phyloP scores from a whole-genome alignment of 1,284 basidiomycete genomes.

The Clitocybe nebularis region DNA sequence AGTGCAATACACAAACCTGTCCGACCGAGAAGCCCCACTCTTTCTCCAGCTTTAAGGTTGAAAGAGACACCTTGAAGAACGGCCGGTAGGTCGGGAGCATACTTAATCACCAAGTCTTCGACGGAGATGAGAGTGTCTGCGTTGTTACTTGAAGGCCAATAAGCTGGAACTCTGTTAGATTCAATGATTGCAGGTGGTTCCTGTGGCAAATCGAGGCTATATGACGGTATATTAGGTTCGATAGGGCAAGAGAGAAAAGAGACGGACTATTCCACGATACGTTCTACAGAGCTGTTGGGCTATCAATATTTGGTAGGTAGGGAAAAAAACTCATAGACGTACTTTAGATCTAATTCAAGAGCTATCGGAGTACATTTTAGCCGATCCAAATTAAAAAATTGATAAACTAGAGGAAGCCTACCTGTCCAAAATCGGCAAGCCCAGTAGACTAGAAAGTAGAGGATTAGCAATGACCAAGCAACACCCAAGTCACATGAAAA shows the following conservation, averaged over 20 bases:
- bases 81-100: constrained; percentile 79
- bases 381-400: neutral
- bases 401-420: constrained; percentile 13
- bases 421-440: constrained; percentile 57
- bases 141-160: constrained; percentile 79
- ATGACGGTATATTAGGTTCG: neutral
- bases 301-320: neutral
- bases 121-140: constrained; percentile 51
- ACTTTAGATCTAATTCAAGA: constrained; percentile 67
- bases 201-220: constrained; percentile 72
- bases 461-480: constrained; percentile 3
- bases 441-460: constrained; percentile 51
- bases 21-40: constrained; percentile 70
- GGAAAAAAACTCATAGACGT: constrained; percentile 20
- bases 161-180: constrained; percentile 68
- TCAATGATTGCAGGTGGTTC: constrained; percentile 76
- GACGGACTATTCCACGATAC: constrained; percentile 74
- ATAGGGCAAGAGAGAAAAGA: neutral
- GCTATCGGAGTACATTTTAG: constrained; percentile 30
- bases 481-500: neutral
- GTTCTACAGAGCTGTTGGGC: constrained; percentile 69
- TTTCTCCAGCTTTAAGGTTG: constrained; percentile 56
- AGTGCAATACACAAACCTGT: constrained; percentile 43
- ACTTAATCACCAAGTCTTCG: constrained; percentile 76
- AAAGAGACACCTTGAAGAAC: constrained; percentile 80